Evolutionary conservation across 2,329 filamentous ascomycete genomes (phyloP).

Genomic region (Emergomyces pasteurianus): DNA sequence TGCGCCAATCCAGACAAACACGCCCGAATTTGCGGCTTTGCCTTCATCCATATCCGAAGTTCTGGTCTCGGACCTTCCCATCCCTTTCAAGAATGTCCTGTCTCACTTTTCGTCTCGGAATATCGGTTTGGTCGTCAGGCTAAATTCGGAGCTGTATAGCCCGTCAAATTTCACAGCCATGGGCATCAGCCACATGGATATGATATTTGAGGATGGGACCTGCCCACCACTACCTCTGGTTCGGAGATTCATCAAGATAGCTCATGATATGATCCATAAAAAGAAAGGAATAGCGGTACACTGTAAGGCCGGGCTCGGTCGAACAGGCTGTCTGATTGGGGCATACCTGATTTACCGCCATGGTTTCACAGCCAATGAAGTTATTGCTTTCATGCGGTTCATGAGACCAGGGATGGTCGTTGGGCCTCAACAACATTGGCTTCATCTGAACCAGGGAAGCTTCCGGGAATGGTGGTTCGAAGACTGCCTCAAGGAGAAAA

Average conservation of each 20-base stretch:
- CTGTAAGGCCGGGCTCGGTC: conserved; percentile 92
- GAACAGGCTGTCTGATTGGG: conserved; percentile 91
- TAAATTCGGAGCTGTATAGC: conserved; percentile 93
- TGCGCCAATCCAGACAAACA: conserved; percentile 57
- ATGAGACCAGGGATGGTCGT: conserved; percentile 99
- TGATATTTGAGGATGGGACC: conserved; percentile 99
- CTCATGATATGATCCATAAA: conserved; percentile 85
- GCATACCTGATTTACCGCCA: conserved; percentile 96
- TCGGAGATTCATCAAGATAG: conserved; percentile 84
- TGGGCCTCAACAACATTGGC: conserved; percentile 95
- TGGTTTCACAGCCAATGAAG: conserved; percentile 92
- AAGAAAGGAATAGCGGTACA: conserved; percentile 94
- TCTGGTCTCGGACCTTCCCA: conserved; percentile 57
- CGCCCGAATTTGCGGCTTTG: conserved; percentile 60
- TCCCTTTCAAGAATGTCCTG: conserved; percentile 92
- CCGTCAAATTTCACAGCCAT: conserved; percentile 94
- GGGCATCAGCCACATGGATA: conserved; percentile 90
- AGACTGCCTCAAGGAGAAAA: conserved; percentile 66
- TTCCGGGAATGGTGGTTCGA: conserved; percentile 98
- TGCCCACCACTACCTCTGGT: conserved; percentile 85
- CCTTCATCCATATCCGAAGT: conserved; percentile 67
- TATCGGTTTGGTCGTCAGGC: conserved; percentile 82
- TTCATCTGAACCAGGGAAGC: conserved; percentile 88
- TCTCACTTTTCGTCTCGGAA: conserved; percentile 78
- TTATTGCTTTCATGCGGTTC: conserved; percentile 97